Percentiles rank a stretch among this genome's conserved stretches.
Conservation (phyloP, 192 early-diverging fungal species). For the Geosiphon pyriformis region DNA sequence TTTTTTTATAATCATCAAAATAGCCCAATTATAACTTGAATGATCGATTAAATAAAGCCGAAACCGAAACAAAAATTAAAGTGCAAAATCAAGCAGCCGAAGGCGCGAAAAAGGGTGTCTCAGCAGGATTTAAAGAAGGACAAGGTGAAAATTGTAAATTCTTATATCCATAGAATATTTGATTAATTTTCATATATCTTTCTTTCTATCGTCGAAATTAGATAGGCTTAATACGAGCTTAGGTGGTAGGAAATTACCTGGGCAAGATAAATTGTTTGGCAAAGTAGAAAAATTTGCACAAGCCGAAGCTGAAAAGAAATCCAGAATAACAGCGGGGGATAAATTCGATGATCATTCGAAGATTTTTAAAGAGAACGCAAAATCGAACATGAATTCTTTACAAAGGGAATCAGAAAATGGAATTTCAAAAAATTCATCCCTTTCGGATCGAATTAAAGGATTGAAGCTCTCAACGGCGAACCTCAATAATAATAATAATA, state of each 20-base stretch:
- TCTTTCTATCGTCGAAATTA: too few species aligned
- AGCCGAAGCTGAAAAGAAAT: not conserved
- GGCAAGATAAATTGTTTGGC: not conserved
- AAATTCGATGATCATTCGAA: not conserved
- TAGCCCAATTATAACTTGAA: not conserved
- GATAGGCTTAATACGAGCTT: too few species aligned
- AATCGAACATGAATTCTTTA: too few species aligned
- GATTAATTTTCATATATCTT: too few species aligned
- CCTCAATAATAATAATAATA: too few species aligned
- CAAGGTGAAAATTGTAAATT: not conserved
- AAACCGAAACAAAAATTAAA: not conserved
- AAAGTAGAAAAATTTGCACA: not conserved
- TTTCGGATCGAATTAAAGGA: not conserved
- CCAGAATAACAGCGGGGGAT: not conserved
- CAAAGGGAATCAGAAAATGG: not conserved
- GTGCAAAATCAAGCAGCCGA: not conserved
- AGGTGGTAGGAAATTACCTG: conserved; percentile 7
- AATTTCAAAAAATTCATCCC: not conserved
- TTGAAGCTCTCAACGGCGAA: not conserved
- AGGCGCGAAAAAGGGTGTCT: not conserved
- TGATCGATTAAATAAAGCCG: not conserved
- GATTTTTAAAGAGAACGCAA: not conserved
- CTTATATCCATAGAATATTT: not conserved
- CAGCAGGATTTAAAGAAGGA: not conserved
- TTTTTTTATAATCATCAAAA: not conserved